A percentile compares a stretch with the other conserved stretches of the same genome.
phyloP scores from a whole-genome alignment of 306 rosid genomes.

The Cicer arietinum region DNA sequence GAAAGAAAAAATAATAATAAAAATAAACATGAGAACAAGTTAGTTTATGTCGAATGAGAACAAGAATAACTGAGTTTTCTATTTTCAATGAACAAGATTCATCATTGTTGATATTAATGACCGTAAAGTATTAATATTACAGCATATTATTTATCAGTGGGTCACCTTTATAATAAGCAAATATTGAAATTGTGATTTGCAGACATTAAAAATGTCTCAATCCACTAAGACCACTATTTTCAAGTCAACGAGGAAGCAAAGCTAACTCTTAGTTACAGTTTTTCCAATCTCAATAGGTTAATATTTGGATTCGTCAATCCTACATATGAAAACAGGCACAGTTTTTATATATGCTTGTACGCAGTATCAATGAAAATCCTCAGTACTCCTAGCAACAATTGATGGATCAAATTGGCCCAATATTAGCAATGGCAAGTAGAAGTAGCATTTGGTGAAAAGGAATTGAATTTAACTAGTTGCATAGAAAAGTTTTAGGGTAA shows the following conservation, averaged over 20 bases:
- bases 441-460: background rate
- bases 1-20: no score
- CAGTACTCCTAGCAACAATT: constrained; percentile 27
- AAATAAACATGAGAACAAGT: no score
- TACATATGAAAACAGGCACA: background rate
- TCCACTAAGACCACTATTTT: constrained; percentile 12
- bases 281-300: background rate
- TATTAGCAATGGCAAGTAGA: constrained; percentile 1
- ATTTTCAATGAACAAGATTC: no score
- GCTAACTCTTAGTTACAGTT: background rate
- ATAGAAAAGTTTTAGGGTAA: background rate
- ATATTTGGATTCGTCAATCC: background rate
- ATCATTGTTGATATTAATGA: no score
- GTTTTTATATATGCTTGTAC: background rate
- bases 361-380: background rate
- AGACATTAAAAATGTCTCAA: background rate
- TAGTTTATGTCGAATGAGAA: no score
- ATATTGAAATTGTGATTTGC: background rate
- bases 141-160: no score
- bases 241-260: background rate
- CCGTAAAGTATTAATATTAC: no score
- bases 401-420: constrained; percentile 15
- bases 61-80: no score
- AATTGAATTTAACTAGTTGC: background rate
- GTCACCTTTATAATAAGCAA: no score